Conservation (phyloP, 1,139 yeast species). For the Candida sp. region DNA sequence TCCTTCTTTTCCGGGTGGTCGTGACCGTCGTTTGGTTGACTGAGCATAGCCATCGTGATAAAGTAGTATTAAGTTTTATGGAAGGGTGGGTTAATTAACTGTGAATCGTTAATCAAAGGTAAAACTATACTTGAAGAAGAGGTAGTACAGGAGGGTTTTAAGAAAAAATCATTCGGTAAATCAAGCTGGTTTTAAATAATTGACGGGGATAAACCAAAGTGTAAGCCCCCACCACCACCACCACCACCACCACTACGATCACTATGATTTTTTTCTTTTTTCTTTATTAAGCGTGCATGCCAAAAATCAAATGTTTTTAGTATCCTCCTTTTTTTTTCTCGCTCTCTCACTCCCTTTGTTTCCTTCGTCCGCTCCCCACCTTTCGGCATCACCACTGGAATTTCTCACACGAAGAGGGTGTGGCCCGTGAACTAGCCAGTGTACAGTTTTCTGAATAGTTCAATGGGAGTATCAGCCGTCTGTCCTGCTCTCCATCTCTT, state of each 20-base stretch:
- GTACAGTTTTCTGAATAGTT: too few species aligned
- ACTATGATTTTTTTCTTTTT: not conserved
- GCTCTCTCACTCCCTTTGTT: not conserved
- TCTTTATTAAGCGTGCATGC: not conserved
- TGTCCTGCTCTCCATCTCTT: not conserved
- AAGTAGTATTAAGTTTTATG: not conserved
- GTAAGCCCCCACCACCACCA: not conserved
- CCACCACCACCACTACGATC: too few species aligned
- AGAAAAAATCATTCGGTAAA: not conserved
- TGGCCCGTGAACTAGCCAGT: too few species aligned
- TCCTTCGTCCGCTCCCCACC: not conserved
- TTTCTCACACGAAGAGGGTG: not conserved
- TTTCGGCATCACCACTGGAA: not conserved
- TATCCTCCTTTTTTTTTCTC: not conserved
- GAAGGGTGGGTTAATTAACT: not conserved
- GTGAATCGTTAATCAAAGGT: not conserved
- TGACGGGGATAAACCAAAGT: not conserved
- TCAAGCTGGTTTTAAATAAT: not conserved
- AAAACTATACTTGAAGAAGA: not conserved
- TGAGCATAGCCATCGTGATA: constrained; percentile 12
- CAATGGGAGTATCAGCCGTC: too few species aligned
- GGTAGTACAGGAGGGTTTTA: not conserved
- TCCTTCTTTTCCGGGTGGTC: constrained; percentile 10
- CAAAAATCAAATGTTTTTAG: not conserved
- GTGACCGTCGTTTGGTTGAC: constrained; percentile 2